Percentiles rank a stretch among this genome's conserved stretches.
phyloP scores from a whole-genome alignment of 2,329 filamentous ascomycete genomes.

The Penicillium sp. region DNA sequence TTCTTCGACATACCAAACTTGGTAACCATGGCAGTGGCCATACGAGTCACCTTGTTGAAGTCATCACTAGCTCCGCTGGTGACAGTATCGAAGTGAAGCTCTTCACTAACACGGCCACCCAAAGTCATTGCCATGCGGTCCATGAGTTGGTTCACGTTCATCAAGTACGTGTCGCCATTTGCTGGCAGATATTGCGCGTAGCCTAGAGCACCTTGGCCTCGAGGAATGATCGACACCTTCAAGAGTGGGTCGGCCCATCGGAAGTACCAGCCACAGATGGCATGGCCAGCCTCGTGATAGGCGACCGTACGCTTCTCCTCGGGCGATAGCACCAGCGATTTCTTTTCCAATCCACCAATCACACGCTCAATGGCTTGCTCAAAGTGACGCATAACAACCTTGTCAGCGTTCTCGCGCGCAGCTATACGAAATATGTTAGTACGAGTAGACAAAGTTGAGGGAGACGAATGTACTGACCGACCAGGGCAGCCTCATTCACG shows the following conservation, averaged over 20 bases:
- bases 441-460: neutral
- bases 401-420: constrained; percentile 72
- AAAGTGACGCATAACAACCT: constrained; percentile 83
- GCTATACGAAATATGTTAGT: constrained; percentile 53
- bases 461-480: constrained; percentile 57
- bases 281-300: constrained; percentile 97
- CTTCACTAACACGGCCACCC: constrained; percentile 88
- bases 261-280: constrained; percentile 98
- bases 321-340: constrained; percentile 86
- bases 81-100: constrained; percentile 93
- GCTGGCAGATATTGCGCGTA: constrained; percentile 96
- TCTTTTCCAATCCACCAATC: constrained; percentile 93
- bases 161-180: constrained; percentile 78
- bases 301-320: constrained; percentile 94
- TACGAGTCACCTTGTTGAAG: constrained; percentile 95
- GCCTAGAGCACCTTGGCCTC: constrained; percentile 84
- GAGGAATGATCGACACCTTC: constrained; percentile 97
- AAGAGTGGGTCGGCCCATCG: constrained; percentile 92
- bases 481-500: constrained; percentile 92
- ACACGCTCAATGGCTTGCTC: constrained; percentile 97
- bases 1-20: constrained; percentile 97
- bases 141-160: constrained; percentile 94
- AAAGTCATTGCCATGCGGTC: constrained; percentile 99
- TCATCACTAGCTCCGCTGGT: constrained; percentile 93
- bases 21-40: constrained; percentile 98